phyloP scores from a whole-genome alignment of 2,329 filamentous ascomycete genomes.

The Colletotrichum liriopes region DNA sequence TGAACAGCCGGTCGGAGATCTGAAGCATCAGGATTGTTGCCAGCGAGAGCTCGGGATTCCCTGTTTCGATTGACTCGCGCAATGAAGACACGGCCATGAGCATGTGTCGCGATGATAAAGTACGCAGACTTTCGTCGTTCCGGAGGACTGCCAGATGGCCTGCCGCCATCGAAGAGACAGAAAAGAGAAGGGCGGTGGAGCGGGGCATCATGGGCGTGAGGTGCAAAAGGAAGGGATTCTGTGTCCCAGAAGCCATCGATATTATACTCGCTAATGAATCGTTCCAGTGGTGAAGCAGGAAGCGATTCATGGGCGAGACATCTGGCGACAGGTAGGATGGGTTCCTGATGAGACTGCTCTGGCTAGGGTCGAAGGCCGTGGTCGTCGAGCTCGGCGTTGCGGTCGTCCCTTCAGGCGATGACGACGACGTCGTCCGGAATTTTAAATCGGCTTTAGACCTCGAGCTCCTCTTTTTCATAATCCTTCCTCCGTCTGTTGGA shows the following conservation, averaged over 20 bases:
- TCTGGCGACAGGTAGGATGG: constrained; percentile 18
- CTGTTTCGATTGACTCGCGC: constrained; percentile 19
- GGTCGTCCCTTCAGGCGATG: neutral
- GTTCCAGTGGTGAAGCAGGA: constrained; percentile 51
- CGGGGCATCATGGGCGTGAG: constrained; percentile 51
- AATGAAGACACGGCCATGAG: constrained; percentile 44
- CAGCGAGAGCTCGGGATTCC: constrained; percentile 48
- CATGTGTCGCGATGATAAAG: constrained; percentile 46
- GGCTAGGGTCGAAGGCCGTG: neutral
- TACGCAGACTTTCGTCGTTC: constrained; percentile 44
- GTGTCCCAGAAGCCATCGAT: constrained; percentile 47
- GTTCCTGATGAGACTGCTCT: constrained; percentile 23
- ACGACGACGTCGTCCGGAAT: neutral
- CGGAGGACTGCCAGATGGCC: constrained; percentile 49
- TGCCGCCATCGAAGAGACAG: constrained; percentile 51
- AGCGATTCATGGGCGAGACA: constrained; percentile 29
- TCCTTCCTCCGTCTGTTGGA: neutral
- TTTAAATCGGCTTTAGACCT: neutral
- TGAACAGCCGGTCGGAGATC: constrained; percentile 50
- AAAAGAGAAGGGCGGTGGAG: constrained; percentile 48
- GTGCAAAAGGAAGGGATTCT: constrained; percentile 51
- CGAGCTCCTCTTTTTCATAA: constrained; percentile 2
- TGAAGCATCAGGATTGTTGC: constrained; percentile 52
- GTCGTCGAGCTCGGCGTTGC: neutral
- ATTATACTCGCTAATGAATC: constrained; percentile 48